phyloP scores from a whole-genome alignment of 164 flowering plant genomes.

The Vitis labrusca region DNA sequence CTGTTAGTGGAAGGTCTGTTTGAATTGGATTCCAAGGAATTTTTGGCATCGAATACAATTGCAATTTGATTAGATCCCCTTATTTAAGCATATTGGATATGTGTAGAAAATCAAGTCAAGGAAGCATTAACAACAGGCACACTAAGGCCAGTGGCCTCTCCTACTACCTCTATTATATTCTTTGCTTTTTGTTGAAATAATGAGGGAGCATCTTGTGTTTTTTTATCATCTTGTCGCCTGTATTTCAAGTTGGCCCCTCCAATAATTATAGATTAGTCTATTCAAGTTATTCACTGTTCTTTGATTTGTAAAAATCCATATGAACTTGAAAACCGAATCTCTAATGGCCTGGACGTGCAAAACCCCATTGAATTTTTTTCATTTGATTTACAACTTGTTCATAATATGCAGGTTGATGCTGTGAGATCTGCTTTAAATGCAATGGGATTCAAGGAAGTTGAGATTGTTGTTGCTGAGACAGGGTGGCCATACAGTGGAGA shows the following conservation, averaged over 20 bases:
- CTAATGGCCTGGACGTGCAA: neutral
- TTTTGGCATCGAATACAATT: too few species aligned
- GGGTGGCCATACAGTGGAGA: conserved; percentile 96
- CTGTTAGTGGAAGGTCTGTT: too few species aligned
- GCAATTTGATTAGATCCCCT: too few species aligned
- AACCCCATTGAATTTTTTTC: neutral
- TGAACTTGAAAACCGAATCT: neutral
- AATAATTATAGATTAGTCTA: neutral
- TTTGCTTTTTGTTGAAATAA: too few species aligned
- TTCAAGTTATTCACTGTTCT: neutral
- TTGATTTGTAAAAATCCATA: neutral
- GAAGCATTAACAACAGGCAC: too few species aligned
- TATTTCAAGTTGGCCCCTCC: neutral
- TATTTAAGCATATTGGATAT: too few species aligned
- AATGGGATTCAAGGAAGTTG: conserved; percentile 68
- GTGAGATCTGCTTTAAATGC: conserved; percentile 67
- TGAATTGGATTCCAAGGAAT: too few species aligned
- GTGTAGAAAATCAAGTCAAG: too few species aligned
- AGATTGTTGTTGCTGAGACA: conserved; percentile 92
- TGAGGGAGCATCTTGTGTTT: too few species aligned
- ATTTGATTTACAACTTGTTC: neutral
- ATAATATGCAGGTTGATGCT: conserved; percentile 72
- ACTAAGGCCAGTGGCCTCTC: too few species aligned
- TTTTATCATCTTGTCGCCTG: neutral
- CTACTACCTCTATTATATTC: too few species aligned